phyloP scores from a whole-genome alignment of 768 basidiomycete genomes.

The Mycena sanguinolenta region DNA sequence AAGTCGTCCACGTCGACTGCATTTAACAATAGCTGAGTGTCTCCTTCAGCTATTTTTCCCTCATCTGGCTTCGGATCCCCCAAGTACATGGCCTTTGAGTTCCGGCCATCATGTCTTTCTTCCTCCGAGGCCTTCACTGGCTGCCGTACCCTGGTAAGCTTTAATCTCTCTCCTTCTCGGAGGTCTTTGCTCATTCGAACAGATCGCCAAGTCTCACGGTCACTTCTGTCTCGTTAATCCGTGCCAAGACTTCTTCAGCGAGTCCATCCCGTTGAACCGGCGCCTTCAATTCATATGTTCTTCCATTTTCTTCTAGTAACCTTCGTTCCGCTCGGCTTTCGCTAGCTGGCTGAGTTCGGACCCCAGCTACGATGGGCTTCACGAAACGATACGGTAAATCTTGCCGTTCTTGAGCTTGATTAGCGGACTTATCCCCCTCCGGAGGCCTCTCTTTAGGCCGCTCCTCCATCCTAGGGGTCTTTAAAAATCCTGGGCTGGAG shows the following conservation, averaged over 20 bases:
- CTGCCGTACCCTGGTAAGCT: not conserved
- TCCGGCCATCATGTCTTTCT: no score
- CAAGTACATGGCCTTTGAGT: no score
- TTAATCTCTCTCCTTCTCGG: constrained; percentile 4
- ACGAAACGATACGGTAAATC: constrained; percentile 7
- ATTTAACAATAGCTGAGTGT: no score
- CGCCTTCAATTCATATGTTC: constrained; percentile 1
- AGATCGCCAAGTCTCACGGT: not conserved
- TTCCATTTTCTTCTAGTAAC: not conserved
- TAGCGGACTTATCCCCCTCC: not conserved
- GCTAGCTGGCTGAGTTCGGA: constrained; percentile 6
- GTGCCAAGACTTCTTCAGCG: constrained; percentile 4
- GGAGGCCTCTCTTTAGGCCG: not conserved
- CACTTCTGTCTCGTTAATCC: constrained; percentile 9
- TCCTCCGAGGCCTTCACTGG: no score
- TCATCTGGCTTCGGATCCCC: no score
- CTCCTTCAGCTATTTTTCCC: no score
- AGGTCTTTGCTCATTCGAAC: constrained; percentile 17
- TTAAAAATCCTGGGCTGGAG: constrained; percentile 14
- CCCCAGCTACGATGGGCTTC: not conserved
- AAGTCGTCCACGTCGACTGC: no score
- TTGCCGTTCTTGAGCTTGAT: not conserved
- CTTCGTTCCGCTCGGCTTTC: not conserved
- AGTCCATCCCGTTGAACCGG: constrained; percentile 9
- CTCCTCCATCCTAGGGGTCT: constrained; percentile 5